Evolutionary conservation across 331 rosid species (phyloP), one percentile per base, ranked within the genome.

Genomic region (Dryas integrifolia): DNA sequence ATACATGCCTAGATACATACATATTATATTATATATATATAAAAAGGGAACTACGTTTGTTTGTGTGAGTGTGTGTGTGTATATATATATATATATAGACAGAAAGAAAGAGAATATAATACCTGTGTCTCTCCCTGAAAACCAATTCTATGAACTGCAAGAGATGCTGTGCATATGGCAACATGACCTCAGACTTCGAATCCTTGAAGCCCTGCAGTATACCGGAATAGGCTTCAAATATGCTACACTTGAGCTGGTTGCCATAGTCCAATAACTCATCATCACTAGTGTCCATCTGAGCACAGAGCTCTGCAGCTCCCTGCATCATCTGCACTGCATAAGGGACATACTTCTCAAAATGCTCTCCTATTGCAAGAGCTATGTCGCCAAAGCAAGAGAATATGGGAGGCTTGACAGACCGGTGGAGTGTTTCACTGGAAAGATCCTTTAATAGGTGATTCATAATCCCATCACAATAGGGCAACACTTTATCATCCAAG

Each of bases 201-300:
- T 67, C 57, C 69, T 79, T 79, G 43, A 82, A 79, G 6, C 86
- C 86, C 78, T 82, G 86, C 35, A 83, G 75, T 35, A 83, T 79
- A 58, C 86, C 86, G 53, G 86, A 83, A 56, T 83, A 83, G 14
- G 86, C 86, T 72, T 83, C 86, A 43, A 83, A 83, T 65, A 83
- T 83, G 76, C 81, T 79, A 58, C 81, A 76, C 64, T 73, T 83
- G 13, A 83, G 81, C 78, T 65, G 84, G 81, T 79, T 79, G 4
- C 76, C 77, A 4, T 79, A 79, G 30, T 83, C 86, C 68, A 79
- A 21, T 5, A 72, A 50, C 62, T 83, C 86, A 18, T 79, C 84
- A 63, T 79, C 83, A 15, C 44, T 58, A 11, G 76, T 16, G 51
- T 83, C 76, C 67, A 83, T 72, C 65, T 53, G 62, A 13, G 73